These are phyloP conservation scores for Tylopilus rubrobrunneus DNA, from an alignment of 768 basidiomycete species.

Conservation along the genomic window DNA sequence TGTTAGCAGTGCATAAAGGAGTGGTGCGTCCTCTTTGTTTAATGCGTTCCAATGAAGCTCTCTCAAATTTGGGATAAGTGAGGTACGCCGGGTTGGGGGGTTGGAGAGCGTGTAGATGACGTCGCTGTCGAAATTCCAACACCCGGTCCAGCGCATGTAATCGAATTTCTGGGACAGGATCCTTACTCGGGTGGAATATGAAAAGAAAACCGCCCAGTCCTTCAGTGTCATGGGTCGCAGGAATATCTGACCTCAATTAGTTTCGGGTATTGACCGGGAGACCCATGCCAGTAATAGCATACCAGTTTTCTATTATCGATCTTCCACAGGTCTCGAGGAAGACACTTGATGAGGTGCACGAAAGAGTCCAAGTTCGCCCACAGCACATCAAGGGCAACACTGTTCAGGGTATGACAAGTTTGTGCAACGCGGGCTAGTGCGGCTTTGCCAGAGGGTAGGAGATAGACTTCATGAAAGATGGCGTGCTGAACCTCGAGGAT, in stretches of 20 bases:
- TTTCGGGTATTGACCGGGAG: background rate
- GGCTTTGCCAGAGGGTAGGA: background rate
- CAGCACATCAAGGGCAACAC: slow-evolving; percentile 22
- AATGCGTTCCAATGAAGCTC: slow-evolving; percentile 19
- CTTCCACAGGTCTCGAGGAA: slow-evolving; percentile 30
- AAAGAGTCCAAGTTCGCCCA: slow-evolving; percentile 23
- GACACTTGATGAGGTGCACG: slow-evolving; percentile 19
- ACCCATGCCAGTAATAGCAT: background rate
- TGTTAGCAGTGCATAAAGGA: slow-evolving; percentile 20
- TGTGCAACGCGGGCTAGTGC: slow-evolving; percentile 24
- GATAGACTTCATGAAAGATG: too few relatives aligned
- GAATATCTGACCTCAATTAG: slow-evolving; percentile 19
- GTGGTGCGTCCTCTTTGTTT: slow-evolving; percentile 12
- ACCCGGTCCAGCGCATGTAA: too few relatives aligned
- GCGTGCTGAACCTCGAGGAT: slow-evolving; percentile 16
- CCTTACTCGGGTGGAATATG: slow-evolving; percentile 23
- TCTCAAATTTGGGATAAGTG: slow-evolving; percentile 21
- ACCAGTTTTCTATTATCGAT: slow-evolving; percentile 12
- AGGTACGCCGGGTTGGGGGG: slow-evolving; percentile 15
- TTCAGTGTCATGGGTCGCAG: slow-evolving; percentile 23
- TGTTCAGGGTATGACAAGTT: slow-evolving; percentile 22
- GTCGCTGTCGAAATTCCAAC: too few relatives aligned
- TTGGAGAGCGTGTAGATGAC: slow-evolving; percentile 25
- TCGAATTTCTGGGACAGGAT: background rate
- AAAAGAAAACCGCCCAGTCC: slow-evolving; percentile 19